Evolutionary conservation across 192 early-diverging fungal genomes (phyloP), one percentile per base, ranked within the genome.

Genomic region (Paraglomus occultum): DNA sequence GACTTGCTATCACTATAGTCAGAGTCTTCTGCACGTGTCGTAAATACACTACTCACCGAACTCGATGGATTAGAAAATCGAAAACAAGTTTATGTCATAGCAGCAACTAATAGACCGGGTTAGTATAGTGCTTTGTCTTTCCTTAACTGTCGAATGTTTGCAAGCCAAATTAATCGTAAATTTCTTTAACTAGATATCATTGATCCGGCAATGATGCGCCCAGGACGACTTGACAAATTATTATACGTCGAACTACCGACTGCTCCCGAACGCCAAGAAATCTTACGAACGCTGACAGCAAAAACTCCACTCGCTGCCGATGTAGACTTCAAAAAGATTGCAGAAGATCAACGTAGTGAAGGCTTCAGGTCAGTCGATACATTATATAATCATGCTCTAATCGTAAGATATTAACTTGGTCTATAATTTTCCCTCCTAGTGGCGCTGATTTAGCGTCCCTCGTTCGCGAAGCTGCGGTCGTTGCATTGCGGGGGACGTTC

Each of bases 181-280:
- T 20, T 39, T 17, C 31, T 17, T 46, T 62, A 7, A 15, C 18
- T 43, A 67, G 94, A 96, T 70, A 95, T 95, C 74, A 95, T 99
- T 68, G 97, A 99, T 71, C 90, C 97, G 6, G 97, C 97, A 42
- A 96, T 99, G 96, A 82, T 99, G 38, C 92, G 97, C 22, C 94
- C 95, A 4, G 97, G 97, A 12, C 91, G 97, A 55, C 76, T 99
- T 23, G 97, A 97, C 80, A 96, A 95, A 71, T 76, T 95, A n/a
- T 82, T 99, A n/a, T 99, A 97, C 77, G 94, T 99, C 1, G 95
- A 96, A 76, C 77, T 99, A 53, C 97, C 97, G 0, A 88, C 85
- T 2, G 77, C 86, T 40, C 67, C 63, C 17, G 96, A 97, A 74
- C 85, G 97, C 1, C 76, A 82, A 6, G 92, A 95, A 45, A 99